Conservation (phyloP, 768 basidiomycete species). For the Artomyces pyxidatus region DNA sequence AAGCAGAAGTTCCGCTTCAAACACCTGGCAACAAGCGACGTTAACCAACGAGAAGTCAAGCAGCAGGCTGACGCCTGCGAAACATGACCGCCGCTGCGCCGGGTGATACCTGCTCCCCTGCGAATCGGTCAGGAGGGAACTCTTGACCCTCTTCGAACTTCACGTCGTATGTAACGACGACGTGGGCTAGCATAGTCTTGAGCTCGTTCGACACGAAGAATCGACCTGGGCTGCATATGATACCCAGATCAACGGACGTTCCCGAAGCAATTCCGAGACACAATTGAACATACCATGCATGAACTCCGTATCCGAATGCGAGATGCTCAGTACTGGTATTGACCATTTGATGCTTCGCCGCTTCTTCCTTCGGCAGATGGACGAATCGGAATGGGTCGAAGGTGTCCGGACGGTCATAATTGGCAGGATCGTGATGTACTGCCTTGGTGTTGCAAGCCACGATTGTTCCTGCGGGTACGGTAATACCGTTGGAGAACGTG, state of each 20-base stretch:
- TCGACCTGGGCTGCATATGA: constrained; percentile 17
- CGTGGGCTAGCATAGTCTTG: constrained; percentile 19
- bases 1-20: too few species aligned
- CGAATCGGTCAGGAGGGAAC: not conserved
- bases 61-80: too few species aligned
- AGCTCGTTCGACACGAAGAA: constrained; percentile 20
- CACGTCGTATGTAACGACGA: constrained; percentile 19
- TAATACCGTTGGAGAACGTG: constrained; percentile 29
- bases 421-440: constrained; percentile 19
- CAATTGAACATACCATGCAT: constrained; percentile 21
- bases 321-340: constrained; percentile 22
- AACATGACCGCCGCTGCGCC: constrained; percentile 14
- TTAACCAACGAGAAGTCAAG: too few species aligned
- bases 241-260: not conserved
- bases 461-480: constrained; percentile 18
- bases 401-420: constrained; percentile 16
- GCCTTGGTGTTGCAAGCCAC: constrained; percentile 13
- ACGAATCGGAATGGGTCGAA: constrained; percentile 46
- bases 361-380: constrained; percentile 24
- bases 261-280: not conserved
- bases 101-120: constrained; percentile 2
- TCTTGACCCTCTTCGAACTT: constrained; percentile 16
- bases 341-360: constrained; percentile 27
- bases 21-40: too few species aligned
- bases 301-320: constrained; percentile 22